Percentiles rank a stretch among this genome's conserved stretches.
These are phyloP conservation scores for Blastobotrys niveus DNA, from an alignment of 1,139 yeast genomes.

Conservation along the genomic window DNA sequence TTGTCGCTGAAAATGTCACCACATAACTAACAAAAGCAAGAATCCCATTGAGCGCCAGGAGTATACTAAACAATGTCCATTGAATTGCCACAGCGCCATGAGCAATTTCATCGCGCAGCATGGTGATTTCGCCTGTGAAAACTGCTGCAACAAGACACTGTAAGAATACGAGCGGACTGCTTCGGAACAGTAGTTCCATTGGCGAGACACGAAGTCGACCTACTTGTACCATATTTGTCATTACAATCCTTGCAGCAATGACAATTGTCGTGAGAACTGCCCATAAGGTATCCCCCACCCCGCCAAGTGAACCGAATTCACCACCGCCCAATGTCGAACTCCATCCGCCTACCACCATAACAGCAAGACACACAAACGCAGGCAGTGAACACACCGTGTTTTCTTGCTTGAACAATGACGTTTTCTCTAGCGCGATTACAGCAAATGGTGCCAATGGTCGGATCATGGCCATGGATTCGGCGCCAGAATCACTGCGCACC, in stretches of 20 bases:
- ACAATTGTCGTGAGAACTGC: background rate
- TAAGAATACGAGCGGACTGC: slow-evolving; percentile 26
- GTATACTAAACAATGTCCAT: slow-evolving; percentile 17
- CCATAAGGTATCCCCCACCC: too few species aligned
- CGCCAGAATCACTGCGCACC: slow-evolving; percentile 13
- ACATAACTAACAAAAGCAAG: slow-evolving; percentile 28
- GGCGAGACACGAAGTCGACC: slow-evolving; percentile 19
- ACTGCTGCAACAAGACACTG: slow-evolving; percentile 26
- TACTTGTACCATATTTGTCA: slow-evolving; percentile 23
- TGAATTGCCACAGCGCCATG: background rate
- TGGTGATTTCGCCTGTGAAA: slow-evolving; percentile 25
- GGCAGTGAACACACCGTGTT: too few species aligned
- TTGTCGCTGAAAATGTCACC: slow-evolving; percentile 28
- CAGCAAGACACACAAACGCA: background rate
- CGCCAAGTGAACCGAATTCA: background rate
- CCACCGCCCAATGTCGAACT: background rate
- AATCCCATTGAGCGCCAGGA: slow-evolving; percentile 25
- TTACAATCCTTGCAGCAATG: slow-evolving; percentile 15
- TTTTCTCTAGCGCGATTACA: slow-evolving; percentile 26
- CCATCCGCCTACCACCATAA: background rate
- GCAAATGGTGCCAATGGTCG: slow-evolving; percentile 26
- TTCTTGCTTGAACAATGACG: slow-evolving; percentile 14
- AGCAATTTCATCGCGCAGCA: slow-evolving; percentile 3
- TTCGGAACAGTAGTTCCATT: slow-evolving; percentile 27
- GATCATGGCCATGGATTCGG: slow-evolving; percentile 23